Evolutionary conservation across 352 stramenopile species (phyloP).

Genomic region (Globisporangium viniferum): DNA sequence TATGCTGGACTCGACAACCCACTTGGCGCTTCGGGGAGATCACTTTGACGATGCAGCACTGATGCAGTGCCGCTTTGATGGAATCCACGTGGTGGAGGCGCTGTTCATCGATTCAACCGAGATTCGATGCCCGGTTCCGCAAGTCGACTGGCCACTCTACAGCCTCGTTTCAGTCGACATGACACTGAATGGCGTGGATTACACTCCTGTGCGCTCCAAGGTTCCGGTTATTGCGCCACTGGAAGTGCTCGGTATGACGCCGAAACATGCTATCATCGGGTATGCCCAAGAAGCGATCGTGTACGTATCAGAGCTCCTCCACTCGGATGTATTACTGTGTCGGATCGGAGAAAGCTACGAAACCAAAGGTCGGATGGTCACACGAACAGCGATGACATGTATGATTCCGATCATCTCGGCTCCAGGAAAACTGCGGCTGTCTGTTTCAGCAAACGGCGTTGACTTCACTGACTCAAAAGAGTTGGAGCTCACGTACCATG

Average conservation of each 20-base stretch:
- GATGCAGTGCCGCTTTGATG: slow-evolving; percentile 28
- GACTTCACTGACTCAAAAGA: slow-evolving; percentile 27
- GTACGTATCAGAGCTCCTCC: slow-evolving; percentile 18
- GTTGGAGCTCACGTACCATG: slow-evolving; percentile 21
- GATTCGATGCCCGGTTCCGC: slow-evolving; percentile 27
- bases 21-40: slow-evolving; percentile 23
- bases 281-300: slow-evolving; percentile 24
- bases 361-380: slow-evolving; percentile 19
- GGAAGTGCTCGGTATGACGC: slow-evolving; percentile 24
- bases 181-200: slow-evolving; percentile 35
- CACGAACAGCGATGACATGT: slow-evolving; percentile 29
- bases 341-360: slow-evolving; percentile 27
- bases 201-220: slow-evolving; percentile 19
- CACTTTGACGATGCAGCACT: slow-evolving; percentile 19
- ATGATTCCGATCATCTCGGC: slow-evolving; percentile 18
- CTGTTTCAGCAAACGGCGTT: slow-evolving; percentile 38
- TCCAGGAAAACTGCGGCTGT: slow-evolving; percentile 18
- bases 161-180: slow-evolving; percentile 28
- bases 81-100: slow-evolving; percentile 4
- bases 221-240: slow-evolving; percentile 27
- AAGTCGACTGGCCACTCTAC: slow-evolving; percentile 13
- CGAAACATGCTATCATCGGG: slow-evolving; percentile 26
- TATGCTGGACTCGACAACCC: slow-evolving; percentile 11
- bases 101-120: slow-evolving; percentile 20
- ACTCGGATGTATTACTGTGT: slow-evolving; percentile 23